Evolutionary conservation across 106 monocot species (phyloP).

Genomic region (Acorus calamus): DNA sequence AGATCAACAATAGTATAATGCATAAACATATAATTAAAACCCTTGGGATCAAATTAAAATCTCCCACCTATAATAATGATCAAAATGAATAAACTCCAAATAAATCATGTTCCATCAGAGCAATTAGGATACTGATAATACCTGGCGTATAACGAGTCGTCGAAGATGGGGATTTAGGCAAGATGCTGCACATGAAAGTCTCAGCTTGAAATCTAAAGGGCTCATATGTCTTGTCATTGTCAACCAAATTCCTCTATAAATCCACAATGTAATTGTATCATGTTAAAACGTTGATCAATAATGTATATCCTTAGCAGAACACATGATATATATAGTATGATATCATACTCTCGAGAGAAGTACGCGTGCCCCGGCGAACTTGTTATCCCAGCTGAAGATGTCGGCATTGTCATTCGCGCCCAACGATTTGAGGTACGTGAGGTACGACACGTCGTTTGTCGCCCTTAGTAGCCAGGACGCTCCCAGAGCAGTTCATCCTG

Average conservation of each 20-base stretch:
- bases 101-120: too few relatives aligned
- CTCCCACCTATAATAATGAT: too few relatives aligned
- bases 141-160: constrained; percentile 53
- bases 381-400: constrained; percentile 68
- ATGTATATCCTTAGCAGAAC: background rate
- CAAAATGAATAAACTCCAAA: too few relatives aligned
- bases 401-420: constrained; percentile 25
- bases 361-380: constrained; percentile 37
- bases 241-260: constrained; percentile 24
- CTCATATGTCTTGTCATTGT: constrained; percentile 29
- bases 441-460: constrained; percentile 27
- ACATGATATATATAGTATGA: too few relatives aligned
- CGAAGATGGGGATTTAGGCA: constrained; percentile 44
- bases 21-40: too few relatives aligned
- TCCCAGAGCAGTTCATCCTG: constrained; percentile 64
- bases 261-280: background rate
- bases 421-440: constrained; percentile 29
- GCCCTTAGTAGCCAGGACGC: constrained; percentile 51
- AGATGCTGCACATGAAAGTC: constrained; percentile 52
- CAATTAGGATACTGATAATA: background rate
- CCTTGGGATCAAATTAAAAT: too few relatives aligned
- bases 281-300: background rate
- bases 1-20: too few relatives aligned
- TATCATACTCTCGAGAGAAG: constrained; percentile 27
- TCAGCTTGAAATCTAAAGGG: constrained; percentile 48